These are phyloP conservation scores for Akanthomyces lecanii DNA, from an alignment of 2,329 filamentous ascomycete species.

Conservation along the genomic window DNA sequence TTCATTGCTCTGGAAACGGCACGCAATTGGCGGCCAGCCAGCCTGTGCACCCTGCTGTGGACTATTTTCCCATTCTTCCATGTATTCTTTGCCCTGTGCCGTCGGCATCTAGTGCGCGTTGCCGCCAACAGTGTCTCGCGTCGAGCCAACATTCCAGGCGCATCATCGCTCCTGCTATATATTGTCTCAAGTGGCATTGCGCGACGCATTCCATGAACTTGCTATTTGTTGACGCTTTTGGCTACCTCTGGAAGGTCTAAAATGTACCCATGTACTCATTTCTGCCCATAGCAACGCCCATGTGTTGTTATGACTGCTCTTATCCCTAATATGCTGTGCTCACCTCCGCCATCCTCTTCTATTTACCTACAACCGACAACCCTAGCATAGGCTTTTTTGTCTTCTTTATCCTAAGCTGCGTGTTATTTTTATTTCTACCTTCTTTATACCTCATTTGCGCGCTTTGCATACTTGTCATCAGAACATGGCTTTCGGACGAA, in stretches of 20 bases:
- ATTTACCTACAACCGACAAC: neutral
- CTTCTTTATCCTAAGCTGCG: neutral
- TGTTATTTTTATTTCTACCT: neutral
- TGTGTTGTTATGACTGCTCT: neutral
- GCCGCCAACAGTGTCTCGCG: conserved; percentile 5
- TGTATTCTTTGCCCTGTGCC: neutral
- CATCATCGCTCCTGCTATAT: neutral
- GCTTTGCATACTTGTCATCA: conserved; percentile 10
- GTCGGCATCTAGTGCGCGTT: neutral
- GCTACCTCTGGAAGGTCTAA: neutral
- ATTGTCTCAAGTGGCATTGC: neutral
- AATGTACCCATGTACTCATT: neutral
- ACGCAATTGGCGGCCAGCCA: neutral
- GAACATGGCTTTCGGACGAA: conserved; percentile 22
- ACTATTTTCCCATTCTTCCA: neutral
- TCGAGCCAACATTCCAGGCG: conserved; percentile 14
- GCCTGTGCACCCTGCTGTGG: neutral
- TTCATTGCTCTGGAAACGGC: neutral
- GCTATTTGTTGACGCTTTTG: conserved; percentile 12
- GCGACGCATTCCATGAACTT: conserved; percentile 12
- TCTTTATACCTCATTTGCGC: conserved; percentile 14
- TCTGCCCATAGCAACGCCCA: neutral
- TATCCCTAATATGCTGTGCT: neutral
- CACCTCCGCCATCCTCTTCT: neutral
- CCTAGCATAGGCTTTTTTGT: neutral